A percentile compares a stretch with the other conserved stretches of the same genome.
Conservation (phyloP, 192 early-diverging fungal species). For the Dispira simplex region DNA sequence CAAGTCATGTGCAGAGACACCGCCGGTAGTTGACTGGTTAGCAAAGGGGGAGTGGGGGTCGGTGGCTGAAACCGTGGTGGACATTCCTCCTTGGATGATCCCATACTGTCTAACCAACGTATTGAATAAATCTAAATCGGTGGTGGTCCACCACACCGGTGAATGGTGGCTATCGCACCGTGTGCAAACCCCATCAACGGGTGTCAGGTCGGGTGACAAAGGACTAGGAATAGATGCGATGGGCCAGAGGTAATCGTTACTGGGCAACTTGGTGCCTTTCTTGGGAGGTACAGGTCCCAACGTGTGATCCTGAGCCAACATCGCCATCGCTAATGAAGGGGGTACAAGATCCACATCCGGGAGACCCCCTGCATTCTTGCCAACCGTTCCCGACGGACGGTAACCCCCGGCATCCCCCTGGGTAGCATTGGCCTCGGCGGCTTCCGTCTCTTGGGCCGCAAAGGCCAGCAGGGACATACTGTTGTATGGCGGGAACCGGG, state of each 20-base stretch:
- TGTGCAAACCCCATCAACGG: not conserved
- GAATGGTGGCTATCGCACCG: constrained; percentile 1
- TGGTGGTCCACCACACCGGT: not conserved
- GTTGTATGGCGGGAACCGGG: not conserved
- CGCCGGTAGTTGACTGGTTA: too few relatives aligned
- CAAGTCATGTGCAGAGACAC: too few relatives aligned
- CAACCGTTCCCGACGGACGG: not conserved
- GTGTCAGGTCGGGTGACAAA: not conserved
- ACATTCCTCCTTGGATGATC: not conserved
- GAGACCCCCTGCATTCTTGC: not conserved
- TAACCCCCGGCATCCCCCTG: not conserved
- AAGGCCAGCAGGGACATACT: not conserved
- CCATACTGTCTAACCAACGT: not conserved
- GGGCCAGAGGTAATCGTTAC: constrained; percentile 7
- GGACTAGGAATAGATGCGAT: not conserved
- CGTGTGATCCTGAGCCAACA: not conserved
- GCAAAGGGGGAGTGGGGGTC: too few relatives aligned
- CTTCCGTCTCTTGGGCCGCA: not conserved
- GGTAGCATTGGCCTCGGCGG: too few relatives aligned
- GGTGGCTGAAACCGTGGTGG: not conserved
- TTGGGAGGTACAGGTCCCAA: not conserved
- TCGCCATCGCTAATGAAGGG: constrained; percentile 4
- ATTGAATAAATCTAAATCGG: not conserved
- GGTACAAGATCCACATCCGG: constrained; percentile 2
- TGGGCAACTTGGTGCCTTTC: not conserved